A percentile compares a stretch with the other conserved stretches of the same genome.
These are phyloP conservation scores for Vinca major DNA, from an alignment of 305 asterid species.

Conservation along the genomic window DNA sequence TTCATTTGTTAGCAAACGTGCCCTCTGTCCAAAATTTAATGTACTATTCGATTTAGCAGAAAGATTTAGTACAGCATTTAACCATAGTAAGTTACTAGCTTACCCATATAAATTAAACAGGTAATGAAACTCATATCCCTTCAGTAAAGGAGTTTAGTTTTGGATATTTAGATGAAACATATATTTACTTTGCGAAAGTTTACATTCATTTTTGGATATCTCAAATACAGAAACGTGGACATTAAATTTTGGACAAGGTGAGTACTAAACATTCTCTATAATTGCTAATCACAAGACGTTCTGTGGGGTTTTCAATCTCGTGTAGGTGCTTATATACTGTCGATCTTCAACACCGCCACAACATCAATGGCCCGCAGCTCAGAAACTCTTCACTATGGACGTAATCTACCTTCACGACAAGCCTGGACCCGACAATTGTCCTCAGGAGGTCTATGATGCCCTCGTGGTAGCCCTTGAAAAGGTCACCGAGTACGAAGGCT, in stretches of 20 bases:
- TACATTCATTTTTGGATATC: too few species aligned
- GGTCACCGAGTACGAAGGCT: constrained; percentile 72
- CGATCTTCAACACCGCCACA: constrained; percentile 72
- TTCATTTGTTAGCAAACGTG: neutral
- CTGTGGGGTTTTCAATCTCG: constrained; percentile 9
- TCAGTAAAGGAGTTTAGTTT: too few species aligned
- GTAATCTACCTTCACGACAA: constrained; percentile 87
- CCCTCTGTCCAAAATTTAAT: neutral
- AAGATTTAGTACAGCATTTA: too few species aligned
- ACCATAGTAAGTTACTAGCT: too few species aligned
- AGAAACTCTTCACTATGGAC: constrained; percentile 78
- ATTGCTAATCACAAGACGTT: neutral
- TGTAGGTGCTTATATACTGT: constrained; percentile 74
- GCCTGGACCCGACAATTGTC: constrained; percentile 91
- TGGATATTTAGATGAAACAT: too few species aligned
- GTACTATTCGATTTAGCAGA: too few species aligned
- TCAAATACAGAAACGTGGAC: too few species aligned
- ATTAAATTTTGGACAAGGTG: too few species aligned
- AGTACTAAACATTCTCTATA: too few species aligned
- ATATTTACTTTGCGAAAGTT: too few species aligned
- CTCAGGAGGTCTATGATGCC: constrained; percentile 76
- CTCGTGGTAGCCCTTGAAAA: constrained; percentile 87
- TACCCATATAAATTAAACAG: too few species aligned
- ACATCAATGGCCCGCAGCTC: constrained; percentile 51
- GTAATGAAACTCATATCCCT: too few species aligned